Evolutionary conservation across 2,329 filamentous ascomycete species (phyloP).

Genomic region (Exophiala alcalophila): DNA sequence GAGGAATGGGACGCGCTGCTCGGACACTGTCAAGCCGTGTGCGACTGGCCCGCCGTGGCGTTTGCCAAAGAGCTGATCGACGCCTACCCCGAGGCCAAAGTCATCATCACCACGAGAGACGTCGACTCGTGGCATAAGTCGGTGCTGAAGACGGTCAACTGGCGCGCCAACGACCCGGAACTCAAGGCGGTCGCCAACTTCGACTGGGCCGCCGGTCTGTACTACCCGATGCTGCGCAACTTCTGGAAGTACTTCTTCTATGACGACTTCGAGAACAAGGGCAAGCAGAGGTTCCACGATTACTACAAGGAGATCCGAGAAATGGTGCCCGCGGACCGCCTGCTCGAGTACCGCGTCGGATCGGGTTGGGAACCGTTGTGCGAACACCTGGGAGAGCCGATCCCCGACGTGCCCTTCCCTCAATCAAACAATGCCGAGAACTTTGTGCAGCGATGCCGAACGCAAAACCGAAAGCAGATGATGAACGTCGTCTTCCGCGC

Average conservation of each 20-base stretch:
- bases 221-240: conserved; percentile 67
- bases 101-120: conserved; percentile 65
- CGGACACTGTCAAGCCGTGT: conserved; percentile 62
- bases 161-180: conserved; percentile 64
- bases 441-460: conserved; percentile 54
- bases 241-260: conserved; percentile 68
- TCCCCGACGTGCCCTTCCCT: conserved; percentile 50
- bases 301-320: conserved; percentile 54
- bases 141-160: conserved; percentile 65
- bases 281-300: conserved; percentile 60
- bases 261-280: conserved; percentile 63
- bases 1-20: conserved; percentile 68
- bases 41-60: conserved; percentile 65
- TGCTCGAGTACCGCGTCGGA: conserved; percentile 54
- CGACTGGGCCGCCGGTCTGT: conserved; percentile 65
- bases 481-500: conserved; percentile 53
- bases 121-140: conserved; percentile 63
- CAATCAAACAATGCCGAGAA: conserved; percentile 54
- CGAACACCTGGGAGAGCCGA: conserved; percentile 53
- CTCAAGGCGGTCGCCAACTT: conserved; percentile 54
- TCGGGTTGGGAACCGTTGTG: conserved; percentile 56
- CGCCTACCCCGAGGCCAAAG: conserved; percentile 69
- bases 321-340: conserved; percentile 48
- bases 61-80: conserved; percentile 69
- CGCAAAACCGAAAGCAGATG: conserved; percentile 55